A percentile compares a stretch with the other conserved stretches of the same genome.
Evolutionary conservation across 768 basidiomycete species (phyloP).

Genomic region (Boletus subparvulus): DNA sequence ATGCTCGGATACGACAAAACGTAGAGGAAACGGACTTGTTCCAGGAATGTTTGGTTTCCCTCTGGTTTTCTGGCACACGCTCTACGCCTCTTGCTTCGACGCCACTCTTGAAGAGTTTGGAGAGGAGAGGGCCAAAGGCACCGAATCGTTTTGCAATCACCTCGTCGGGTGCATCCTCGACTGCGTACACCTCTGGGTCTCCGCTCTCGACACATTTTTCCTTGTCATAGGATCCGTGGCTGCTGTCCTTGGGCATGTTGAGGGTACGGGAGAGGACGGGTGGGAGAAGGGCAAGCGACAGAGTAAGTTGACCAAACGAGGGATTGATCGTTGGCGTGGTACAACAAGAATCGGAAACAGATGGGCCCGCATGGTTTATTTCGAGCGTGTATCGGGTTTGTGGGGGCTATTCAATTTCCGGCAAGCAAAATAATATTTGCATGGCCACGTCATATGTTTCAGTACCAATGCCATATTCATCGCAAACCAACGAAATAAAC

Average conservation of each 20-base stretch:
- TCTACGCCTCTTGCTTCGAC: constrained; percentile 57
- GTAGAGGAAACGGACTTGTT: constrained; percentile 37
- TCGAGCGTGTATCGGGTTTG: too few relatives aligned
- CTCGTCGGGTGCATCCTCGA: constrained; percentile 29
- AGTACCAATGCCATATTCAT: too few relatives aligned
- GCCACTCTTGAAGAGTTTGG: constrained; percentile 44
- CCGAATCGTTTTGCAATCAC: constrained; percentile 33
- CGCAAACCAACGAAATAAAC: too few relatives aligned
- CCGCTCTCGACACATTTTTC: constrained; percentile 14
- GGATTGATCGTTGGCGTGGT: too few relatives aligned
- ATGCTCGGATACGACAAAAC: not conserved
- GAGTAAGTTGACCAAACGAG: too few relatives aligned
- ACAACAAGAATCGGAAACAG: too few relatives aligned
- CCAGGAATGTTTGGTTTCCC: constrained; percentile 44
- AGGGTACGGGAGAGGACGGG: not conserved
- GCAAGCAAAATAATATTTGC: too few relatives aligned
- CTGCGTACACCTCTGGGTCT: not conserved
- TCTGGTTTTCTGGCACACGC: constrained; percentile 50
- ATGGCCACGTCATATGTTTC: too few relatives aligned
- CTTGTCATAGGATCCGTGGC: constrained; percentile 10
- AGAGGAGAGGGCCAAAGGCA: constrained; percentile 31
- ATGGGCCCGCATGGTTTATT: too few relatives aligned
- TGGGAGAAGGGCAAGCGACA: not conserved
- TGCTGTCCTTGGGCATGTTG: constrained; percentile 7
- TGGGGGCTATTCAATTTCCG: too few relatives aligned